Percentiles rank a stretch among this genome's conserved stretches.
Conservation (phyloP, 2,329 filamentous ascomycete species). For the Pseudogymnoascus sp. region DNA sequence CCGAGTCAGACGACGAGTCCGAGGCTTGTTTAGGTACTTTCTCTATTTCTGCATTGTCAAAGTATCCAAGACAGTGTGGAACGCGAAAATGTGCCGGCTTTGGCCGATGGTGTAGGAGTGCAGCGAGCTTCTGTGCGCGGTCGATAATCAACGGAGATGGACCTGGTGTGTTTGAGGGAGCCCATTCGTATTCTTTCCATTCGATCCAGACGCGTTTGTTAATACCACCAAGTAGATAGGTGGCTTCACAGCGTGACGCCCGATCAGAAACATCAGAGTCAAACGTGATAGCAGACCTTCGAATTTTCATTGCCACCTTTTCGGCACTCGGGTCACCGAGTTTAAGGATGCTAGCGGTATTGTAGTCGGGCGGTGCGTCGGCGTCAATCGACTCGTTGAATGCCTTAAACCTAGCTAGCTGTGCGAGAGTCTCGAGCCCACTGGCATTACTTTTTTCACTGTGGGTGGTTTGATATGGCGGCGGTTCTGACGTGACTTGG, state of each 20-base stretch:
- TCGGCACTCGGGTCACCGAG: slow-evolving; percentile 31
- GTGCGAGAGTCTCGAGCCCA: slow-evolving; percentile 35
- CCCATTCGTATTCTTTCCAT: slow-evolving; percentile 43
- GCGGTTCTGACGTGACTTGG: slow-evolving; percentile 24
- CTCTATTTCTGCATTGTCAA: slow-evolving; percentile 33
- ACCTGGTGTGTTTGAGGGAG: slow-evolving; percentile 28
- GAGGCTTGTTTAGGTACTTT: neutral
- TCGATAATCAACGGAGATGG: slow-evolving; percentile 38
- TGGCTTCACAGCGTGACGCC: slow-evolving; percentile 33
- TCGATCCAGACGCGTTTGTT: slow-evolving; percentile 41
- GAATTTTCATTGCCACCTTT: slow-evolving; percentile 21
- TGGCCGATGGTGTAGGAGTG: slow-evolving; percentile 39
- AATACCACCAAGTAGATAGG: slow-evolving; percentile 30
- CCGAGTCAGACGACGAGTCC: neutral
- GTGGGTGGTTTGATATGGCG: slow-evolving; percentile 11
- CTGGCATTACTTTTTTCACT: slow-evolving; percentile 29
- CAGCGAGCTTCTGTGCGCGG: slow-evolving; percentile 41
- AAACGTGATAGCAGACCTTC: slow-evolving; percentile 15
- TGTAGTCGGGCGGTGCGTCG: slow-evolving; percentile 31
- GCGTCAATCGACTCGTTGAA: slow-evolving; percentile 42
- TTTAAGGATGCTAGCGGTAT: slow-evolving; percentile 34
- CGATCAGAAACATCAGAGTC: neutral
- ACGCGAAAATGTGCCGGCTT: slow-evolving; percentile 44
- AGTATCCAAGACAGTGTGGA: slow-evolving; percentile 45
- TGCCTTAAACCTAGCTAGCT: slow-evolving; percentile 44